phyloP scores from a whole-genome alignment of 805 yeast genomes.

The Spathaspora passalidarum region DNA sequence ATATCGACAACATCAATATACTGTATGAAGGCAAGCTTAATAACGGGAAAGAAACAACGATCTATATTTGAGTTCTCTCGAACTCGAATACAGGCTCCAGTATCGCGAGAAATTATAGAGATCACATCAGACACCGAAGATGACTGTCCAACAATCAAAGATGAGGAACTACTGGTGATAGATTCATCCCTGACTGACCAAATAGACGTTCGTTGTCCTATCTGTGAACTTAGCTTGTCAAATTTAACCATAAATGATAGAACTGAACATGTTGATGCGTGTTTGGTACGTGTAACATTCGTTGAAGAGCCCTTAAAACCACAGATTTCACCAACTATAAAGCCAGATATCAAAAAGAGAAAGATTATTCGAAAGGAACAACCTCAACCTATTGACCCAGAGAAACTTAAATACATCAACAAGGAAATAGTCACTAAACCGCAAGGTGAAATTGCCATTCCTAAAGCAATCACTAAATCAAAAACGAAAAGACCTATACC shows the following conservation, averaged over 20 bases:
- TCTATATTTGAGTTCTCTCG: conserved; percentile 23
- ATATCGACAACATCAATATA: neutral
- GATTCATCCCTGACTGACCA: neutral
- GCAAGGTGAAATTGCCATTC: conserved; percentile 11
- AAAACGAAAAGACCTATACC: conserved; percentile 44
- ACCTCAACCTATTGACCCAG: neutral
- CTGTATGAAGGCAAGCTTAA: neutral
- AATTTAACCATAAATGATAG: conserved; percentile 39
- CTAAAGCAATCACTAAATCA: conserved; percentile 7
- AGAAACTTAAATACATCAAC: neutral
- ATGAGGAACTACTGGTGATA: conserved; percentile 1
- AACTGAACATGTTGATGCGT: conserved; percentile 54
- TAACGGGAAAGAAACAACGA: conserved; percentile 14
- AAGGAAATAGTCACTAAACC: neutral
- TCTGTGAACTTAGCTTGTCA: conserved; percentile 44
- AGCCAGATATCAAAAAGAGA: conserved; percentile 1
- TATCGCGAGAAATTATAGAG: neutral
- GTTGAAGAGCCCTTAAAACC: conserved; percentile 10
- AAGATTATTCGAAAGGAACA: conserved; percentile 1
- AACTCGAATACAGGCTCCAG: conserved; percentile 1
- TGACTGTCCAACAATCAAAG: conserved; percentile 1
- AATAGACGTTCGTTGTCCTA: conserved; percentile 42
- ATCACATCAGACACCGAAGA: neutral
- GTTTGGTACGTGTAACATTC: conserved; percentile 34
- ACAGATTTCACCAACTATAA: neutral